phyloP scores from a whole-genome alignment of 148 eudicot species.

The Diospyros kaki region DNA sequence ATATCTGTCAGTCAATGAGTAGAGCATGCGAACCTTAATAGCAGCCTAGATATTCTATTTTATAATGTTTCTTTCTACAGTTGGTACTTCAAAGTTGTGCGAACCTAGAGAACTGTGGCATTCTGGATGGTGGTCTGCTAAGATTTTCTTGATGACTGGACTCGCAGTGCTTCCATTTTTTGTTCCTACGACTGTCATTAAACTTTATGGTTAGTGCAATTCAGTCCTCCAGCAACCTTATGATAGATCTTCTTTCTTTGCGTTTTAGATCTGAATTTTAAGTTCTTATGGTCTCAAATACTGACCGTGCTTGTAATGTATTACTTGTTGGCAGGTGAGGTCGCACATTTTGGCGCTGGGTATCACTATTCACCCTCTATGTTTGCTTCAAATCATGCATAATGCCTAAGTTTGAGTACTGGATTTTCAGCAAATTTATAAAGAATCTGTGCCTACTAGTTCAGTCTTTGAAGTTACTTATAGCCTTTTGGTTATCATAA shows the following conservation, averaged over 20 bases:
- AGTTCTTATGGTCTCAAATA: neutral
- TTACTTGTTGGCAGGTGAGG: conserved; percentile 44
- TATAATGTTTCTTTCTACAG: conserved; percentile 60
- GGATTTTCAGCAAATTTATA: neutral
- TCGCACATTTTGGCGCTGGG: conserved; percentile 98
- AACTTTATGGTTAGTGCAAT: conserved; percentile 52
- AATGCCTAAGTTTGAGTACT: neutral
- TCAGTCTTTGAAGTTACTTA: neutral
- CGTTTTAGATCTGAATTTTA: neutral
- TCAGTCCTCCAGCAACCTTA: neutral
- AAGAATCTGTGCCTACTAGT: too few species aligned
- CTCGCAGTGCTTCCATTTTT: conserved; percentile 45
- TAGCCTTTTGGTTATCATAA: neutral
- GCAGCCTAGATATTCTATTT: conserved; percentile 57
- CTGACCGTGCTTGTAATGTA: conserved; percentile 4
- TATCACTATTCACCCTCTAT: conserved; percentile 22
- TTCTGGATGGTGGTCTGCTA: conserved; percentile 64
- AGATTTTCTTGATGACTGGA: conserved; percentile 41
- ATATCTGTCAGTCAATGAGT: neutral
- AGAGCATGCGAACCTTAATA: conserved; percentile 27
- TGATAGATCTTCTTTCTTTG: too few species aligned
- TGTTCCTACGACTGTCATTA: conserved; percentile 44
- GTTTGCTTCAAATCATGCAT: neutral
- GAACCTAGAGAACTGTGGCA: conserved; percentile 53
- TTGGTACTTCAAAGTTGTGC: conserved; percentile 51